Evolutionary conservation across 495 filamentous ascomycete species (phyloP), one percentile per base, ranked within the genome.

Genomic region (Entonaema liquescens): DNA sequence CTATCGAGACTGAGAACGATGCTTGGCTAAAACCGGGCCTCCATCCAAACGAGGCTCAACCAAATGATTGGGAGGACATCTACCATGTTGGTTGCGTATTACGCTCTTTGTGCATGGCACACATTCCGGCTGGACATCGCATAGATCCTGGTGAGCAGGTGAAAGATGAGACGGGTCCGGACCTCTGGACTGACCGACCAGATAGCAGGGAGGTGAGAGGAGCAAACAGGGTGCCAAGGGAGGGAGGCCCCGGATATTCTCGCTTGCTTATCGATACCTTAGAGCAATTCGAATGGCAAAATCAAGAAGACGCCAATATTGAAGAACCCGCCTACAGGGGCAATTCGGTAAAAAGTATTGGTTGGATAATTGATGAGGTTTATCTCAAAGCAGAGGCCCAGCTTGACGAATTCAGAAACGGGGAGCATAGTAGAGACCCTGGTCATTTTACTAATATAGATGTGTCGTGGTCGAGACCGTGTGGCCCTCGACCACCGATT

Each of bases 51-150:
- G 47, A 60, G 26, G 3, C 12, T 2, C 5, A 21, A n/a, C 40
- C 12, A 21, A 35, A 35, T 12, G 15, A 5, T 3, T 60, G 64
- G 64, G 64, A 67, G 36, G 64, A 67, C 25, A 9, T 55, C 3
- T 60, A 67, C 25, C 19, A 42, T 3, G 5, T 67, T 15, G 64
- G 64, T 15, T 25, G 44, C 35, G n/a, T 67, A 1, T 36, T 67
- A 1, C 64, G 64, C 6, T 40, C 25, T 17, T 36, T 67, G 19
- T 67, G 64, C 35, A 67, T 67, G 64, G 35, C 64, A 0, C 64
- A 67, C 28, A 35, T 67, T 35, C 9, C 3, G 2, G 25, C 55
- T 17, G 55, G 56, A 5, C 2, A 17, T 5, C 25, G 21, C 4
- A 21, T 59, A 17, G 9, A 9, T 9, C 29, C 11, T 4, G 12